A percentile compares a stretch with the other conserved stretches of the same genome.
Evolutionary conservation across 148 eudicot genomes (phyloP).

Genomic region (Chenopodium berlandieri): DNA sequence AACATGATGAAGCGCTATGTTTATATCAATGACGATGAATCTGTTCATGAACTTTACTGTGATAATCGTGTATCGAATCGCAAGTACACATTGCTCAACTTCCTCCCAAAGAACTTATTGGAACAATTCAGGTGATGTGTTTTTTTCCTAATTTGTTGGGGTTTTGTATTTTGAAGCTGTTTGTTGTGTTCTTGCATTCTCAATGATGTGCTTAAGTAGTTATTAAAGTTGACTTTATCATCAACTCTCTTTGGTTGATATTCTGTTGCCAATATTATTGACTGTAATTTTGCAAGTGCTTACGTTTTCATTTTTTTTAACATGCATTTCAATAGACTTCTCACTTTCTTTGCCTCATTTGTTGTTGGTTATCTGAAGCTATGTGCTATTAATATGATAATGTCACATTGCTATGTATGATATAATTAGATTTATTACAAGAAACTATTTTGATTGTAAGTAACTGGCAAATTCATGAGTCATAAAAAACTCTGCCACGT

Average conservation of each 20-base stretch:
- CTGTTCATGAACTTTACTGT: slow-evolving; percentile 56
- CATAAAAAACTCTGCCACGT: not conserved
- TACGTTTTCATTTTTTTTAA: no score
- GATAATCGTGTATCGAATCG: slow-evolving; percentile 86
- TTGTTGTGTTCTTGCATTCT: not conserved
- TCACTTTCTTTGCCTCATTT: not conserved
- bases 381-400: not conserved
- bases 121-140: slow-evolving; percentile 91
- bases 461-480: not conserved
- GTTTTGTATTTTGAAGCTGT: no score
- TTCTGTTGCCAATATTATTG: not conserved
- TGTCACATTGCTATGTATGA: not conserved
- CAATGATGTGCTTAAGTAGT: not conserved
- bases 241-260: not conserved
- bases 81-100: slow-evolving; percentile 79
- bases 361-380: not conserved
- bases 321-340: not conserved
- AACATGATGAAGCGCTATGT: slow-evolving; percentile 80
- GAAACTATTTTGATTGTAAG: not conserved
- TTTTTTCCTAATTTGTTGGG: not conserved
- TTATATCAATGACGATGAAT: slow-evolving; percentile 78
- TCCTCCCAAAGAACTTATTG: slow-evolving; percentile 93
- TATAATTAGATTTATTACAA: not conserved
- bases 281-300: not conserved
- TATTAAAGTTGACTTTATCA: not conserved